Base-by-base conservation (phyloP, 2,329 filamentous ascomycete genomes). In the Cytospora schulzeri region DNA sequence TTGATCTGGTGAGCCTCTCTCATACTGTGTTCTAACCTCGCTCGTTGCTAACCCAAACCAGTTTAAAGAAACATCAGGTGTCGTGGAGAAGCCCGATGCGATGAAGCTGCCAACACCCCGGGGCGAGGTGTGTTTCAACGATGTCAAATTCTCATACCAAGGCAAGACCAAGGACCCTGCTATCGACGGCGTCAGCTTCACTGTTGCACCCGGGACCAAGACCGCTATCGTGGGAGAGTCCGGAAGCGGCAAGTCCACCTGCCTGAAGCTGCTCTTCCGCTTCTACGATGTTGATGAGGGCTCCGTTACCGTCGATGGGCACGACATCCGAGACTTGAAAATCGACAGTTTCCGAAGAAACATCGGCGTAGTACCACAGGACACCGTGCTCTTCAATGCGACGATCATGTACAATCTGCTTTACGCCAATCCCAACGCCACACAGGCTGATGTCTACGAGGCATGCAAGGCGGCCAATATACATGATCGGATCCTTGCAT, bases 341-440 rank as follows among this genome's bases (percentile, higher is more conserved):
- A 96, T 97, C 70, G 91, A 96, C 77, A 95, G 91, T 26, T 80
- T 97, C 62, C 87, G 93, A 68, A 84, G 85, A 66, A 90, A 93
- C 74, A 96, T 97, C 71, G 93, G 93, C 29, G 93, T 97, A 52
- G 93, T 97, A n/a, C 93, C 93, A 1, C 93, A 97, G 76, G 93
- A 97, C 72, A 96, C 93, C 6, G 90, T 95, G 7, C 82, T 97
- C 53, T 97, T 97, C 83, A 97, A 97, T 75, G 93, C 97, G 75
- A 90, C 91, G 1, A 80, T 97, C 68, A 95, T 97, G 92, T 97
- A 96, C 79, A 97, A 97, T 73, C 81, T 97, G 67, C 90, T 88
- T 74, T 97, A 97, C 74, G 93, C 93, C 66, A 94, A 94, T 68
- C 91, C 91, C 52, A 77, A 84, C 31, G 92, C 90, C 14, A 91